Conservation (phyloP, 306 rosid species). For the Cucurbita argyrosperma region DNA sequence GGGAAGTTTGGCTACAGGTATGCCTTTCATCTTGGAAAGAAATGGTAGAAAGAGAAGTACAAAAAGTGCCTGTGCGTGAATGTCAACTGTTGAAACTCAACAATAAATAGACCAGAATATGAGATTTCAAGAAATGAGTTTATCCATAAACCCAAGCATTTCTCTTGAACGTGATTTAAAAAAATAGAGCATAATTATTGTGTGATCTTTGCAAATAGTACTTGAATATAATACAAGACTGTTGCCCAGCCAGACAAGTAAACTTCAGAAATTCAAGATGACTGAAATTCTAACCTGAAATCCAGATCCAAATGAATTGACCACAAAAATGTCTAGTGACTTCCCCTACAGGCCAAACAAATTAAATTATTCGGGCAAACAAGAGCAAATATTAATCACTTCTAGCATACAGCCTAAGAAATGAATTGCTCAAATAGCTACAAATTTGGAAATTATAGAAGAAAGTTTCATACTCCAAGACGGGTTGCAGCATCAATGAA, state of each 20-base stretch:
- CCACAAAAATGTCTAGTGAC: constrained; percentile 89
- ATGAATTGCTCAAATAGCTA: neutral
- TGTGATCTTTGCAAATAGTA: neutral
- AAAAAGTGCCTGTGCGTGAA: constrained; percentile 54
- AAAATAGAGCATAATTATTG: neutral
- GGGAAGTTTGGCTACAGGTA: constrained; percentile 57
- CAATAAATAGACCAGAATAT: neutral
- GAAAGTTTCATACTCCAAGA: constrained; percentile 32
- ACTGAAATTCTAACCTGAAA: constrained; percentile 45
- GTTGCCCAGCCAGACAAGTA: neutral
- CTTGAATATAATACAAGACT: neutral
- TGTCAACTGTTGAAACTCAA: neutral
- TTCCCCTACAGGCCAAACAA: constrained; percentile 45
- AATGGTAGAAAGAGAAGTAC: constrained; percentile 59
- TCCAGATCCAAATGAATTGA: constrained; percentile 87
- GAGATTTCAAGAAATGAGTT: neutral
- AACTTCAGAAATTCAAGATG: neutral
- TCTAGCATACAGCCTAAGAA: neutral
- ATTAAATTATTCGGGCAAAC: constrained; percentile 7
- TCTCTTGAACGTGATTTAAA: neutral
- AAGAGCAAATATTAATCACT: neutral
- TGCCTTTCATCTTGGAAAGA: constrained; percentile 61
- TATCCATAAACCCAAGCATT: neutral
- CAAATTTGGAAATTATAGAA: neutral
- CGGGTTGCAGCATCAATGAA: constrained; percentile 47